phyloP scores from a whole-genome alignment of 805 yeast genomes.

The Metschnikowia similis region DNA sequence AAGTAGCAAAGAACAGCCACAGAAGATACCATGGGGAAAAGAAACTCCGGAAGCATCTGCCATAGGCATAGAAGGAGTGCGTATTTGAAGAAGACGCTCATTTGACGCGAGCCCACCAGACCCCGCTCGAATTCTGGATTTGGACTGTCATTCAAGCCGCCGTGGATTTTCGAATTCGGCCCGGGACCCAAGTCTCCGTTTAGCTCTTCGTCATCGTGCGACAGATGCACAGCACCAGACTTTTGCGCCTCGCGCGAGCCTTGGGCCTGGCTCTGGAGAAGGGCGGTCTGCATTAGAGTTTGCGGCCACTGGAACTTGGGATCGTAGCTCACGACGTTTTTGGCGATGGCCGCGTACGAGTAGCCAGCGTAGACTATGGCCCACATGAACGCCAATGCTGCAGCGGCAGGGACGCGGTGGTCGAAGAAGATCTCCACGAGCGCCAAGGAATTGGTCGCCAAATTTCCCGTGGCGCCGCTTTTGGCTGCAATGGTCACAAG shows the following conservation, averaged over 20 bases:
- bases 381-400: constrained; percentile 46
- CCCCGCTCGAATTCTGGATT: background rate
- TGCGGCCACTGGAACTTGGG: constrained; percentile 48
- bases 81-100: constrained; percentile 36
- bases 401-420: constrained; percentile 24
- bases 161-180: too few species aligned
- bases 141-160: too few species aligned
- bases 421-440: constrained; percentile 44
- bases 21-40: constrained; percentile 47
- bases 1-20: constrained; percentile 47
- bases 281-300: constrained; percentile 47
- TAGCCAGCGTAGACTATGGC: constrained; percentile 51
- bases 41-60: constrained; percentile 48
- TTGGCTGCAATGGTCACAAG: constrained; percentile 50
- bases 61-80: constrained; percentile 26
- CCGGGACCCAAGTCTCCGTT: too few species aligned
- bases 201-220: background rate
- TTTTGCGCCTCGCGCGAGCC: background rate
- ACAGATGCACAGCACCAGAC: background rate
- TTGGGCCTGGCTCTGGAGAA: constrained; percentile 21
- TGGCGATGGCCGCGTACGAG: constrained; percentile 50
- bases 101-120: constrained; percentile 15
- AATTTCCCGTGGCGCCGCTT: constrained; percentile 49
- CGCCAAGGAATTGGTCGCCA: constrained; percentile 46
- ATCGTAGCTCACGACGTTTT: constrained; percentile 42